phyloP scores from a whole-genome alignment of 164 flowering plant species.

The Platanus orientalis region DNA sequence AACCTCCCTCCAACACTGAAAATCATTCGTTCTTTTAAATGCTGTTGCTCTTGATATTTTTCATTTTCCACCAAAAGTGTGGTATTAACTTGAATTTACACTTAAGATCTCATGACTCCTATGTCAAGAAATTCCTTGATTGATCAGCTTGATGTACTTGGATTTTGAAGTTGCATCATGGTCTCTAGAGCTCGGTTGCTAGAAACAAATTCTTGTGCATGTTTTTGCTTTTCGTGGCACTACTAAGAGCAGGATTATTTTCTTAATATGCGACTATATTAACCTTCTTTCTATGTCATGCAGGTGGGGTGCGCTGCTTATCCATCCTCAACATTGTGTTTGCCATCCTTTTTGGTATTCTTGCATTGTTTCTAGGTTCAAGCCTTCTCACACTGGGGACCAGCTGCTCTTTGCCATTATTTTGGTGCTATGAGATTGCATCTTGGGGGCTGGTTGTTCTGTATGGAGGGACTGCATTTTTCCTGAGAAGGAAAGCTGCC shows the following conservation, averaged over 20 bases:
- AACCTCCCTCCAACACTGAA: not conserved
- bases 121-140: no score
- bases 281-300: no score
- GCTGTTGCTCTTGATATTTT: not conserved
- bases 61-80: no score
- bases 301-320: constrained; percentile 94
- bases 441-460: constrained; percentile 76
- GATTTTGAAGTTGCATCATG: no score
- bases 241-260: no score
- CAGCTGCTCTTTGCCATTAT: constrained; percentile 76
- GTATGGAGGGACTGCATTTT: constrained; percentile 72
- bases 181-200: no score
- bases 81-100: no score
- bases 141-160: no score
- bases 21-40: not conserved
- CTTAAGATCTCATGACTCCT: no score
- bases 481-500: constrained; percentile 82
- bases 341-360: constrained; percentile 71
- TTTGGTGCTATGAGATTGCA: constrained; percentile 91
- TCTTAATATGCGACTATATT: no score
- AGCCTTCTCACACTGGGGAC: constrained; percentile 77
- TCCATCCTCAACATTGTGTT: constrained; percentile 69
- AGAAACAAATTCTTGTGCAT: no score
- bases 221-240: no score
- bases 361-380: constrained; percentile 83